A percentile compares a stretch with the other conserved stretches of the same genome.
Conservation (phyloP, 129 eudicot genomes). For the Tagetes patula region DNA sequence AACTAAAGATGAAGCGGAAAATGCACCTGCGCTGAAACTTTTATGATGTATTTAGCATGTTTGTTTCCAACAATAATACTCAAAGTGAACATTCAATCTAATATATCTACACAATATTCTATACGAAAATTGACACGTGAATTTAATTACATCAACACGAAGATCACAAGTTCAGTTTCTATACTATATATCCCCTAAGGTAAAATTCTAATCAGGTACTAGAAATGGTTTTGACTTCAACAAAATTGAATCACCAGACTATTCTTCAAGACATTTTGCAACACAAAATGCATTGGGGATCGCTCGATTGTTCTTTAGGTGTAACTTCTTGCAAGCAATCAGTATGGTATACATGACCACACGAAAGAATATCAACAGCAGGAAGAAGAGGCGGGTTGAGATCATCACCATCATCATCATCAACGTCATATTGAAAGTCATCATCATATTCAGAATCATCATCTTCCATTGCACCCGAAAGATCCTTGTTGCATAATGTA, state of each 20-base stretch:
- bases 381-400: constrained; percentile 46
- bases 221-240: constrained; percentile 21
- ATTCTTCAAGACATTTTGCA: constrained; percentile 29
- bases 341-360: constrained; percentile 58
- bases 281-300: constrained; percentile 51
- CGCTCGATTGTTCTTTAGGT: constrained; percentile 30
- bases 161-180: constrained; percentile 24
- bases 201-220: constrained; percentile 21
- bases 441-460: constrained; percentile 28
- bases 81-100: no score
- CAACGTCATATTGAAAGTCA: constrained; percentile 24
- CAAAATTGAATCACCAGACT: constrained; percentile 19
- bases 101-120: no score
- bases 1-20: no score
- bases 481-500: constrained; percentile 45
- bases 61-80: no score
- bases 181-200: constrained; percentile 14
- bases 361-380: constrained; percentile 45
- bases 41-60: no score
- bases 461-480: constrained; percentile 23
- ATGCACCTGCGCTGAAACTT: no score
- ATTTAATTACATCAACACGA: background rate
- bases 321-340: constrained; percentile 35
- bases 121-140: no score
- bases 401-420: constrained; percentile 26